phyloP scores from a whole-genome alignment of 495 filamentous ascomycete species.

The Podospora anserina region DNA sequence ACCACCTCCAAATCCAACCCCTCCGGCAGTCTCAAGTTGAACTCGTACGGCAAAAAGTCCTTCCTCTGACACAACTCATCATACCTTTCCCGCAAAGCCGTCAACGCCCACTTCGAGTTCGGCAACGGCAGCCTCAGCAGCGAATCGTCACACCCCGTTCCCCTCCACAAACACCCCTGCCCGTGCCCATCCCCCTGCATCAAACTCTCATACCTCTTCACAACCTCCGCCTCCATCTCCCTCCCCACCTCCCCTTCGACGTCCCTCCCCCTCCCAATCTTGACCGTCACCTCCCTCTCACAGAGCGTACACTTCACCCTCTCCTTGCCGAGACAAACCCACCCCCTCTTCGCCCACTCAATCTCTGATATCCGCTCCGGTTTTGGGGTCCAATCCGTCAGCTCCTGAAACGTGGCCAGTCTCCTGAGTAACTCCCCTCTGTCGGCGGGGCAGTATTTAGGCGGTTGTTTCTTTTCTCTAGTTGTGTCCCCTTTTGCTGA shows the following conservation, averaged over 20 bases:
- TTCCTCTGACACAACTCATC: slow-evolving; percentile 46
- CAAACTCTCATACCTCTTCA: slow-evolving; percentile 75
- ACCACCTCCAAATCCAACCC: slow-evolving; percentile 48
- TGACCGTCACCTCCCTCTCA: slow-evolving; percentile 74
- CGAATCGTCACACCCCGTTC: slow-evolving; percentile 69
- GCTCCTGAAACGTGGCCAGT: slow-evolving; percentile 81
- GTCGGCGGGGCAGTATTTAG: slow-evolving; percentile 73
- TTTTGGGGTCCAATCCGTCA: slow-evolving; percentile 84
- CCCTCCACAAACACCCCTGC: slow-evolving; percentile 84
- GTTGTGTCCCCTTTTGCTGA: slow-evolving; percentile 1
- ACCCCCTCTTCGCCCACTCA: slow-evolving; percentile 92
- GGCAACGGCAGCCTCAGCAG: slow-evolving; percentile 51
- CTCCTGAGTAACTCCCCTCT: slow-evolving; percentile 77
- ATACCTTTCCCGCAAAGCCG: slow-evolving; percentile 59
- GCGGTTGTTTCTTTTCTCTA: slow-evolving; percentile 6
- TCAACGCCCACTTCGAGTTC: slow-evolving; percentile 55
- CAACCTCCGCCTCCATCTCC: slow-evolving; percentile 63
- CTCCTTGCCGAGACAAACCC: slow-evolving; percentile 79
- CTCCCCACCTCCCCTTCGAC: slow-evolving; percentile 47
- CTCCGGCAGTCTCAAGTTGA: slow-evolving; percentile 49
- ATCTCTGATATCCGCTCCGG: slow-evolving; percentile 82
- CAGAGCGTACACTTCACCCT: slow-evolving; percentile 82
- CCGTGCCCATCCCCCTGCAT: slow-evolving; percentile 61
- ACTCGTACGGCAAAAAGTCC: slow-evolving; percentile 50
- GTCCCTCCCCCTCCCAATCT: slow-evolving; percentile 66